These are phyloP conservation scores for Tricholoma furcatifolium DNA, from an alignment of 768 basidiomycete genomes.

Conservation along the genomic window DNA sequence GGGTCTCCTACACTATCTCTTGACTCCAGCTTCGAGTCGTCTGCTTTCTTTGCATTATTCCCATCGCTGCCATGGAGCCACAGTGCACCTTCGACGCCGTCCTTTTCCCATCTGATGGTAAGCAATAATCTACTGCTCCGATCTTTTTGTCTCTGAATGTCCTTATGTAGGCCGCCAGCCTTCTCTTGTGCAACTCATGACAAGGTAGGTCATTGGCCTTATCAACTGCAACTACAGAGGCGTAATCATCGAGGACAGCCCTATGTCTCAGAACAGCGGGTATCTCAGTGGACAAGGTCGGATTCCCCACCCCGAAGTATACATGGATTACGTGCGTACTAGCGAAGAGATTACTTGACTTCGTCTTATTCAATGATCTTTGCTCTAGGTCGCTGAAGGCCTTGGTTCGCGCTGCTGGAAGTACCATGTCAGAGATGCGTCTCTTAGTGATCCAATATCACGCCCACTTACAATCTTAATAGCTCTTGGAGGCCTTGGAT, in stretches of 20 bases:
- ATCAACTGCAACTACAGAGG: slow-evolving; percentile 4
- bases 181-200: slow-evolving; percentile 71
- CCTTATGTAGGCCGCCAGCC: slow-evolving; percentile 64
- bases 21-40: slow-evolving; percentile 1
- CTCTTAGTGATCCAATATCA: neutral
- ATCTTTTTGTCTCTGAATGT: slow-evolving; percentile 2
- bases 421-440: slow-evolving; percentile 49
- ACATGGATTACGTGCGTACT: slow-evolving; percentile 70
- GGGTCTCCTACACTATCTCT: too few species aligned
- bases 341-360: neutral
- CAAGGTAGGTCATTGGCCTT: slow-evolving; percentile 46
- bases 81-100: slow-evolving; percentile 66
- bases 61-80: slow-evolving; percentile 53
- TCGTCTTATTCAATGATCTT: neutral
- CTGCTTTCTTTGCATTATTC: neutral
- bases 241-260: slow-evolving; percentile 26
- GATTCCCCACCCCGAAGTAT: slow-evolving; percentile 80
- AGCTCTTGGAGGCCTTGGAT: slow-evolving; percentile 76
- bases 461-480: slow-evolving; percentile 1
- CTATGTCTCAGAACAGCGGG: slow-evolving; percentile 44
- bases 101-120: slow-evolving; percentile 74
- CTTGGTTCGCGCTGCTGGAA: slow-evolving; percentile 69
- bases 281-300: slow-evolving; percentile 50
- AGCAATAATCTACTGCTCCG: neutral
- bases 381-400: slow-evolving; percentile 64